A percentile compares a stretch with the other conserved stretches of the same genome.
These are phyloP conservation scores for Quercus phellos DNA, from an alignment of 331 rosid species.

Conservation along the genomic window DNA sequence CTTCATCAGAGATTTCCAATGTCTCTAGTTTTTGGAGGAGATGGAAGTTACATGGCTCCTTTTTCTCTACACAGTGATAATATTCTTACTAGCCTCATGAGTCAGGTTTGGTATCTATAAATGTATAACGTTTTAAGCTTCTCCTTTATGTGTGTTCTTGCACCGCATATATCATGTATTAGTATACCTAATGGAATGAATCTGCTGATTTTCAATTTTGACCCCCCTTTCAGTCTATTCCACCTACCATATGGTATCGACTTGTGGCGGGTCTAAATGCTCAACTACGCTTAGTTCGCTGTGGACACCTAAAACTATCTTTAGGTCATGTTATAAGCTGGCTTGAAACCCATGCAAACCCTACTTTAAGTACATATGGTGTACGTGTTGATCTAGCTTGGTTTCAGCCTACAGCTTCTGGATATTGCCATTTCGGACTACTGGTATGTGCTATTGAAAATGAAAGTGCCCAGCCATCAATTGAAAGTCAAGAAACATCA, in stretches of 20 bases:
- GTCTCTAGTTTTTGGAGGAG: constrained; percentile 88
- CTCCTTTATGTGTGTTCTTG: neutral
- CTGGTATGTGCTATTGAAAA: constrained; percentile 49
- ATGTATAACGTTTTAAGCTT: neutral
- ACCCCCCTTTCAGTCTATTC: constrained; percentile 50
- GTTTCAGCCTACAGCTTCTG: constrained; percentile 94
- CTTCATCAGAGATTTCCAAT: constrained; percentile 81
- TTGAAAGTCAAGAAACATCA: constrained; percentile 42
- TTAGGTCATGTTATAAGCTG: constrained; percentile 66
- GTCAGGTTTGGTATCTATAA: constrained; percentile 64
- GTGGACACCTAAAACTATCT: constrained; percentile 64
- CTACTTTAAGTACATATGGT: constrained; percentile 50
- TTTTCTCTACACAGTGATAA: constrained; percentile 83
- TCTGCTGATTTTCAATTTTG: constrained; percentile 24
- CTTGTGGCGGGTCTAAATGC: constrained; percentile 97
- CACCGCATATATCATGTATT: neutral
- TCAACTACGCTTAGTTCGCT: constrained; percentile 73
- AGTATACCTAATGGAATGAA: neutral
- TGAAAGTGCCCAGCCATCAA: constrained; percentile 29
- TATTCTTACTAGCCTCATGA: constrained; percentile 87
- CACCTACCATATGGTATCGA: constrained; percentile 95
- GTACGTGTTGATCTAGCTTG: constrained; percentile 73
- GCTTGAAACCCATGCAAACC: constrained; percentile 74
- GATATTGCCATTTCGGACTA: constrained; percentile 81
- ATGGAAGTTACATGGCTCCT: constrained; percentile 97